A percentile compares a stretch with the other conserved stretches of the same genome.
Evolutionary conservation across 108 stramenopile genomes (phyloP).

Genomic region (Skeletonema potamos): DNA sequence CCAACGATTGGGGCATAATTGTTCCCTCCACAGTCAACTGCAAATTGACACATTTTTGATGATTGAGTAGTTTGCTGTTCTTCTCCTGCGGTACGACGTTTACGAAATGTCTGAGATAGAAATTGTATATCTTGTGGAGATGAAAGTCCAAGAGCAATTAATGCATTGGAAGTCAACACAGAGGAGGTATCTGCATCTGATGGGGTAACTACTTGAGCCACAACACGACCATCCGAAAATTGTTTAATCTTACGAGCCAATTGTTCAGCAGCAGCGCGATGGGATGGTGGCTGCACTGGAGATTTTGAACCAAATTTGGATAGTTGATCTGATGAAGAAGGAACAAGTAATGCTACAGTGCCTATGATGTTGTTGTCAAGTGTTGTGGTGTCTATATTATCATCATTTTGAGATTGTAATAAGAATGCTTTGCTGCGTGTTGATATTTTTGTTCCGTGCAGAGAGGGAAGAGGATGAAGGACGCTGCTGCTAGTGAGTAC

Average conservation of each 20-base stretch:
- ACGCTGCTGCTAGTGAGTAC: background rate
- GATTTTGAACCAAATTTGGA: slow-evolving; percentile 65
- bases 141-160: slow-evolving; percentile 61
- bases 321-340: slow-evolving; percentile 7
- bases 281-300: slow-evolving; percentile 49
- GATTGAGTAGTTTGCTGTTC: background rate
- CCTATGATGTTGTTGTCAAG: slow-evolving; percentile 18
- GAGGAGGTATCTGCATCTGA: slow-evolving; percentile 21
- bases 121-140: slow-evolving; percentile 43
- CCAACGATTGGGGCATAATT: slow-evolving; percentile 56
- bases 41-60: slow-evolving; percentile 59
- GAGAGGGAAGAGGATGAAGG: background rate
- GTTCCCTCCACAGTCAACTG: slow-evolving; percentile 50
- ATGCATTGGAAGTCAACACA: slow-evolving; percentile 35
- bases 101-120: slow-evolving; percentile 41
- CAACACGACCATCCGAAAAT: slow-evolving; percentile 62
- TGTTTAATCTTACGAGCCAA: slow-evolving; percentile 51
- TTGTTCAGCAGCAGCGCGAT: slow-evolving; percentile 55
- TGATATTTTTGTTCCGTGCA: background rate
- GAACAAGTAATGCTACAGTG: slow-evolving; percentile 42
- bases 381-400: background rate
- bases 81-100: slow-evolving; percentile 10
- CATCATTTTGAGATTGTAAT: background rate
- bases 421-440: background rate
- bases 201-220: slow-evolving; percentile 37